Evolutionary conservation across 805 yeast species (phyloP), one percentile per base, ranked within the genome.

Genomic region (Saccharomycopsis sp.): DNA sequence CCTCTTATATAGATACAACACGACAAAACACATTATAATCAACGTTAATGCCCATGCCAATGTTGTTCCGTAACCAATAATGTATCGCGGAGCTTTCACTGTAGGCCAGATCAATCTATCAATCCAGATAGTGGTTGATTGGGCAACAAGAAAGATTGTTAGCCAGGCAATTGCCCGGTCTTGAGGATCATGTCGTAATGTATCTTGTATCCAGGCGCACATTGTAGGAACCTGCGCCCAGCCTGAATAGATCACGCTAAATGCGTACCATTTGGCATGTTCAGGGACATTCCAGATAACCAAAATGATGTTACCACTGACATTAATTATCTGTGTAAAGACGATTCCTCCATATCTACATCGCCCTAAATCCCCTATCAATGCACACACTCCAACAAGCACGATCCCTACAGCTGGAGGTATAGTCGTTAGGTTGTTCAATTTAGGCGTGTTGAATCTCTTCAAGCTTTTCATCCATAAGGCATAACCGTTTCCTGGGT

Each of bases 201-300:
- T 77, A 69, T 83, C 87, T 64, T 78, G 78, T 58, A 79, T 79
- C 74, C 80, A 77, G 1, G 85, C 77, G 73, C 83, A 80, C 54
- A 82, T 69, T 53, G 83, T 83, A 0, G 87, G 84, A 1, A 86
- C 82, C 68, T 80, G 80, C 17, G 87, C 80, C 78, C 85, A 83
- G 14, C 84, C 80, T 68, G 81, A 81, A 65, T 83, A 84, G 20
- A 80, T 82, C 54, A 79, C 73, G 65, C 82, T 73, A 67, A 80
- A 84, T 0, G 83, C 88, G 72, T 77, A 82, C 87, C 87, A 83
- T 68, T 84, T 82, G 15, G 87, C 82, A n/a, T 73, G 59, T 49
- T 73, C 73, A 0, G 83, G 75, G 29, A 84, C 81, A 62, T 82
- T 69, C 88, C 88, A 84, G 51, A 77, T 77, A 3, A 84, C 83